phyloP scores from a whole-genome alignment of 164 flowering plant genomes.

The Pachysandra terminalis region DNA sequence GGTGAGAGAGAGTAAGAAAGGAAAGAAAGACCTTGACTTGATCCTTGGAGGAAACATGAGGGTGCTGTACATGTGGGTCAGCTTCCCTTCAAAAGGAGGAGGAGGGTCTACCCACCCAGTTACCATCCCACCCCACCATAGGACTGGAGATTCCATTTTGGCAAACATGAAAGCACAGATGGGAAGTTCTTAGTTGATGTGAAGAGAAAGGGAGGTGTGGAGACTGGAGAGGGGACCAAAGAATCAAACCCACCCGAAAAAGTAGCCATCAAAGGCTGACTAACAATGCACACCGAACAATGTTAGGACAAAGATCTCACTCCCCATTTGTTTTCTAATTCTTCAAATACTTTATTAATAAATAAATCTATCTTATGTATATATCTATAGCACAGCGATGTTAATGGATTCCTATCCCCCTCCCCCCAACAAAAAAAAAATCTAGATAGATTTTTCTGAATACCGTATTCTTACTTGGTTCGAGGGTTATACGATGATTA shows the following conservation, averaged over 20 bases:
- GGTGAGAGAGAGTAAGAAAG: too few relatives aligned
- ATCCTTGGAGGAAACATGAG: slow-evolving; percentile 3
- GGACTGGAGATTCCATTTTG: slow-evolving; percentile 33
- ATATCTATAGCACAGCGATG: too few relatives aligned
- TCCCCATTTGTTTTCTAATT: slow-evolving; percentile 1
- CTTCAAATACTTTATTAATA: background rate
- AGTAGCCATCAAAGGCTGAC: slow-evolving; percentile 33
- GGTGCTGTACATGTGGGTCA: slow-evolving; percentile 4
- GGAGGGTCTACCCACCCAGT: slow-evolving; percentile 26
- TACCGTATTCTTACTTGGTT: too few relatives aligned
- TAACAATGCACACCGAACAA: slow-evolving; percentile 28
- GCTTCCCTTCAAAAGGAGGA: slow-evolving; percentile 7
- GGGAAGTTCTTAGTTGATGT: background rate
- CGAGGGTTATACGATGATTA: too few relatives aligned
- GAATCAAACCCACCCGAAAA: slow-evolving; percentile 36
- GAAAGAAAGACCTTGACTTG: background rate
- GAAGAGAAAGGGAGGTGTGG: background rate
- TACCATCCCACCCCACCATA: slow-evolving; percentile 20
- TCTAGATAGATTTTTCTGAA: too few relatives aligned
- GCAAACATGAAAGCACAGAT: slow-evolving; percentile 27
- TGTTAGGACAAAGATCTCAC: slow-evolving; percentile 37
- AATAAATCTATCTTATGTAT: too few relatives aligned
- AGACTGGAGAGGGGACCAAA: slow-evolving; percentile 26
- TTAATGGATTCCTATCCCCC: too few relatives aligned
- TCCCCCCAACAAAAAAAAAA: too few relatives aligned